Percentiles rank a stretch among this genome's conserved stretches.
Conservation (phyloP, 768 basidiomycete species). For the Suillus bovinus region DNA sequence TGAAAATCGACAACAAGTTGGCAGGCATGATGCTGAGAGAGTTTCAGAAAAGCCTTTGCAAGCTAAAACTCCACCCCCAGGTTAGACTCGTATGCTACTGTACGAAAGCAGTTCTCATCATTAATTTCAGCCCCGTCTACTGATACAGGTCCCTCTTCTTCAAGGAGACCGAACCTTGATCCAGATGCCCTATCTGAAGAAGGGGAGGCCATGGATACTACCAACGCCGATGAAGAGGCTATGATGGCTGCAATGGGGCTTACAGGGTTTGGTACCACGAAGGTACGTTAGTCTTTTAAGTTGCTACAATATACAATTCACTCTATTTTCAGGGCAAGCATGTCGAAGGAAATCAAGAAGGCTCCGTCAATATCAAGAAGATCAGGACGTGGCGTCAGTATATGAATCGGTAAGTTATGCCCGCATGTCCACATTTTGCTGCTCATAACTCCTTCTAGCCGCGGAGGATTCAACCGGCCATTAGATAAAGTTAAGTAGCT, state of each 20-base stretch:
- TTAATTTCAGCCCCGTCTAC: background rate
- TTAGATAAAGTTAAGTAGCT: conserved; percentile 84
- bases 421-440: conserved; percentile 10
- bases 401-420: conserved; percentile 80
- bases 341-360: conserved; percentile 83
- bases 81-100: background rate
- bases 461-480: conserved; percentile 89
- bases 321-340: conserved; percentile 60
- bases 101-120: background rate
- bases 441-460: conserved; percentile 41
- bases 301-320: conserved; percentile 6
- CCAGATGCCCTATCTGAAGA: conserved; percentile 49
- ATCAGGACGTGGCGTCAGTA: conserved; percentile 95
- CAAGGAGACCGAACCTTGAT: conserved; percentile 39
- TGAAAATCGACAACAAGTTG: conserved; percentile 25
- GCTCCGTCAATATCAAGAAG: conserved; percentile 68
- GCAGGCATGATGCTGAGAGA: background rate
- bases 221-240: conserved; percentile 69
- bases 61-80: conserved; percentile 6
- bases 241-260: conserved; percentile 95
- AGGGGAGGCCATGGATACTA: conserved; percentile 49
- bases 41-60: background rate
- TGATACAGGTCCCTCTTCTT: conserved; percentile 9
- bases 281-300: conserved; percentile 47
- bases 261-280: conserved; percentile 83